These are phyloP conservation scores for Rhizoctonia solani DNA, from an alignment of 1,284 basidiomycete genomes.

Conservation along the genomic window DNA sequence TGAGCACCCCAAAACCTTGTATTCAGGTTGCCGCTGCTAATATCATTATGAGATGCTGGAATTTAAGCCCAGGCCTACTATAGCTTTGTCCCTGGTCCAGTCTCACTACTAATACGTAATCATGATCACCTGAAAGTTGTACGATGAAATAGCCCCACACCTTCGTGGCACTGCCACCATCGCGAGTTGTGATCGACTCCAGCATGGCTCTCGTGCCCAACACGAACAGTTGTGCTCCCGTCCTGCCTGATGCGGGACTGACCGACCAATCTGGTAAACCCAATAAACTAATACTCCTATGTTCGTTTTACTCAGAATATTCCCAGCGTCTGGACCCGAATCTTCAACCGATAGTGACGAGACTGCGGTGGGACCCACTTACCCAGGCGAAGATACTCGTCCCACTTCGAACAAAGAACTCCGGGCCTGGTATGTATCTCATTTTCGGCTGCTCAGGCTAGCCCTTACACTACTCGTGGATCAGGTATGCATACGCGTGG, in stretches of 20 bases:
- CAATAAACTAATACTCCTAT: too few species aligned
- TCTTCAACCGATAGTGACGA: background rate
- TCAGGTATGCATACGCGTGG: constrained; percentile 25
- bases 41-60: too few species aligned
- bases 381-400: constrained; percentile 18
- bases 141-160: too few species aligned
- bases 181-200: background rate
- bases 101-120: too few species aligned
- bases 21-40: too few species aligned
- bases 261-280: background rate
- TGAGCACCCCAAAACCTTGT: too few species aligned
- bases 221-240: background rate
- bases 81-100: too few species aligned
- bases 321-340: background rate
- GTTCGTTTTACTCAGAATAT: background rate
- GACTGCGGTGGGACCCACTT: background rate
- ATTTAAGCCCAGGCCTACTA: too few species aligned
- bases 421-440: constrained; percentile 1
- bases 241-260: background rate
- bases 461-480: background rate
- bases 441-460: background rate
- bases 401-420: constrained; percentile 21
- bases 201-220: constrained; percentile 7
- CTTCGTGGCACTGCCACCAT: background rate
- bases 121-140: too few species aligned